phyloP scores from a whole-genome alignment of 805 yeast species.

The Yarrowia divulgata region DNA sequence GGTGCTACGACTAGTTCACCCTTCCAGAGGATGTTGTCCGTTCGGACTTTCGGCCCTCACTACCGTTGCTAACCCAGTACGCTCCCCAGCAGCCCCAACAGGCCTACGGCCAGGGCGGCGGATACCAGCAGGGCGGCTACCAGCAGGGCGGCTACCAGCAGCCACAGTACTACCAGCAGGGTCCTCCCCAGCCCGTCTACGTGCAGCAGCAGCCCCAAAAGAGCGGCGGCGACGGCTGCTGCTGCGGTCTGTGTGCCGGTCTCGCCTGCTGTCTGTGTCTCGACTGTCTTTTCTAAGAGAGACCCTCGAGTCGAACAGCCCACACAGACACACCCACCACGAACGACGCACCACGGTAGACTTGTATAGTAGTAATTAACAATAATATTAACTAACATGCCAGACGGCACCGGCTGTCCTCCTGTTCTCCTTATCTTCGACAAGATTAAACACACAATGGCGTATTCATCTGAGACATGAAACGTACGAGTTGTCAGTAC shows the following conservation, averaged over 20 bases:
- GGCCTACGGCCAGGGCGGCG: slow-evolving; percentile 41
- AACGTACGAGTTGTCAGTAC: too few species aligned
- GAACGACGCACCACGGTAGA: slow-evolving; percentile 6
- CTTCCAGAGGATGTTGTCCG: too few species aligned
- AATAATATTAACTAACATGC: neutral
- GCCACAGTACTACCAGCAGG: slow-evolving; percentile 43
- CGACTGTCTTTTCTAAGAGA: slow-evolving; percentile 44
- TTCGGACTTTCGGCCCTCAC: too few species aligned
- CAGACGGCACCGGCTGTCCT: too few species aligned
- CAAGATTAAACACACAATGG: slow-evolving; percentile 1
- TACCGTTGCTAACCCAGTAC: slow-evolving; percentile 38
- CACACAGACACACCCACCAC: too few species aligned
- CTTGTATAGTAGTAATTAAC: slow-evolving; percentile 36
- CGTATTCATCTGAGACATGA: slow-evolving; percentile 5
- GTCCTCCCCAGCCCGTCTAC: slow-evolving; percentile 47
- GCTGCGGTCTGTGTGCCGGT: slow-evolving; percentile 52
- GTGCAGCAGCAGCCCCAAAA: slow-evolving; percentile 45
- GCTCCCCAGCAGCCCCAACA: slow-evolving; percentile 44
- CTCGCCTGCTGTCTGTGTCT: slow-evolving; percentile 50
- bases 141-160: slow-evolving; percentile 41
- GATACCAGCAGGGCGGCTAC: too few species aligned
- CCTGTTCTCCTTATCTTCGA: neutral
- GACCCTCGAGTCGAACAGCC: neutral
- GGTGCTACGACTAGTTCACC: too few species aligned
- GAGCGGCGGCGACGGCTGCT: slow-evolving; percentile 45